Evolutionary conservation across 352 stramenopile genomes (phyloP).

Genomic region (Globisporangium perplexum): DNA sequence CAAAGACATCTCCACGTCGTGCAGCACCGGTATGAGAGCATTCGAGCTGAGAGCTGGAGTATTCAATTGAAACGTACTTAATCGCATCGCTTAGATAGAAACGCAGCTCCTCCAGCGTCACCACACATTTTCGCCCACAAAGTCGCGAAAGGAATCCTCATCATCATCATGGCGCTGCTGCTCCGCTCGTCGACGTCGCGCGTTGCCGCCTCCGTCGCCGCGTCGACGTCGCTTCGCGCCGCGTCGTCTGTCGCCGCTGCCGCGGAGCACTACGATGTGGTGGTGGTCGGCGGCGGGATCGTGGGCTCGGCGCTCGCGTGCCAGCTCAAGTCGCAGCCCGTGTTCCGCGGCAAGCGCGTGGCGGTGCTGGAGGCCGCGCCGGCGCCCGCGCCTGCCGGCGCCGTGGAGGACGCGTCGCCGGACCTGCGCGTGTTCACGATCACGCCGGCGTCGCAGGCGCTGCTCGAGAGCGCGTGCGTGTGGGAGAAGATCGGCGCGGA

Average conservation of each 20-base stretch:
- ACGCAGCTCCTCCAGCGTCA: not conserved
- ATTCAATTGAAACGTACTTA: not conserved
- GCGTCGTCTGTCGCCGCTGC: conserved; percentile 12
- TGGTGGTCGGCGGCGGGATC: conserved; percentile 81
- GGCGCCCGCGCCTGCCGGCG: conserved; percentile 26
- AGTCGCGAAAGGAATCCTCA: too few relatives aligned
- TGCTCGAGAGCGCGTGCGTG: conserved; percentile 69
- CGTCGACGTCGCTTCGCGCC: not conserved
- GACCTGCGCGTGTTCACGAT: conserved; percentile 90
- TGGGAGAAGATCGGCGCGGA: conserved; percentile 64
- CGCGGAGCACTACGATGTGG: conserved; percentile 59
- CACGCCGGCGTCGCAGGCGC: conserved; percentile 72
- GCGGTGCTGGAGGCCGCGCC: conserved; percentile 61
- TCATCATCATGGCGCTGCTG: not conserved
- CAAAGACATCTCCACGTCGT: conserved; percentile 4
- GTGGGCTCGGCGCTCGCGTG: conserved; percentile 78
- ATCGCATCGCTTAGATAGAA: not conserved
- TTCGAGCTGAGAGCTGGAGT: too few relatives aligned
- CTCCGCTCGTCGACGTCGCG: not conserved
- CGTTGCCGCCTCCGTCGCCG: not conserved
- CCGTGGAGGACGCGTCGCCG: conserved; percentile 55
- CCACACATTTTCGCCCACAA: not conserved
- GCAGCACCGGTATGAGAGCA: too few relatives aligned
- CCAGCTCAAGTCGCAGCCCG: conserved; percentile 66
- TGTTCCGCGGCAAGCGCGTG: conserved; percentile 79